Base-by-base conservation (phyloP, 2,329 filamentous ascomycete species). In the Fusarium staphyleae region DNA sequence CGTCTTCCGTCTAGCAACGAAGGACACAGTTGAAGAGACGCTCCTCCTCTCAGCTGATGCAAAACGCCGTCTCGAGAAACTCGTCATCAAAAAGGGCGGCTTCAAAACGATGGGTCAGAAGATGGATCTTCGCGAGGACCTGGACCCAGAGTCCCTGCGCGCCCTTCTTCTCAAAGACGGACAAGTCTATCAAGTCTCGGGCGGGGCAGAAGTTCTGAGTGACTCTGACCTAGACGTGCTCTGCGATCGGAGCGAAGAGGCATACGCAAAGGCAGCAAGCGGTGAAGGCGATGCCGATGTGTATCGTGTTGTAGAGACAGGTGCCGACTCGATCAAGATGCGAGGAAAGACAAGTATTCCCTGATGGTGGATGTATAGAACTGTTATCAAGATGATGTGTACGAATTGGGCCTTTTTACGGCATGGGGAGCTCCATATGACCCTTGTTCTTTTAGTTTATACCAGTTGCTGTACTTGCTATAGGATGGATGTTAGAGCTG, bases 11-110 rank as follows among this genome's bases (percentile, higher is more conserved):
- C 87, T 99, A 28, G 93, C 95, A 0, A 99, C 95, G 0, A 92
- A 93, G 66, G 90, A 89, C 8, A 98, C 95, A 0, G 91, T 99
- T 0, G 95, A 99, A 70, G 91, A 97, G 68, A 87, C 87, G 5
- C 80, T 98, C 0, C 83, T 98, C 0, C 84, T 92, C 66, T 92
- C 90, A 28, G 95, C 95, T 0, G 92, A 97, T 66, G 91, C 90
- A 1, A 99, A 99, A 74, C 87, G 95, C 0, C 84, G 93, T 2
- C 81, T 99, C 0, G 95, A 99, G 71, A 96, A 97, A 70, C 80
- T 99, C 0, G 91, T 99, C 6, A 99, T 99, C 67, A 90, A 93
- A 56, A 98, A 98, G 71, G 93, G 93, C 2, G 87, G 89, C 5
- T 93, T 96, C 73, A 85, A 82, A 60, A 87, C 83, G 10, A 85